Percentiles rank a stretch among this genome's conserved stretches.
phyloP scores from a whole-genome alignment of 768 basidiomycete genomes.

The Calvatia gigantea region DNA sequence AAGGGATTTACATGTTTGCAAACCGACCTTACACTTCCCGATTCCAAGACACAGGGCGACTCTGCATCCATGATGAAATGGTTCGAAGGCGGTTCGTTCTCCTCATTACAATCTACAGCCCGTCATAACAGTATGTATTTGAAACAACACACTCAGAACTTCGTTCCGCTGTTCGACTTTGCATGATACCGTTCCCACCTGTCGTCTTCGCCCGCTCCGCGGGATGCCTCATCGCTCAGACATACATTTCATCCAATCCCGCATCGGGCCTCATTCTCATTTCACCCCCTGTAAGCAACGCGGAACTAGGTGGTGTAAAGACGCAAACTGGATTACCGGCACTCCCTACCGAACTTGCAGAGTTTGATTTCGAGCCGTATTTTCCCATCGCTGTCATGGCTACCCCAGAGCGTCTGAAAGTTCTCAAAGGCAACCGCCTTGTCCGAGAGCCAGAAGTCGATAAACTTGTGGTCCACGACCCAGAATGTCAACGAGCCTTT shows the following conservation, averaged over 20 bases:
- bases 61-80: slow-evolving; percentile 8
- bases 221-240: slow-evolving; percentile 56
- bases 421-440: slow-evolving; percentile 38
- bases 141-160: slow-evolving; percentile 29
- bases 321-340: background rate
- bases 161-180: slow-evolving; percentile 35
- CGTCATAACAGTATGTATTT: background rate
- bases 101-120: background rate
- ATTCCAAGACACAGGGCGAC: slow-evolving; percentile 16
- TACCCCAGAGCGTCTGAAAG: slow-evolving; percentile 27
- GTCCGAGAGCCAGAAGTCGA: slow-evolving; percentile 35
- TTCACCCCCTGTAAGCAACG: slow-evolving; percentile 46
- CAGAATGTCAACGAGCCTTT: slow-evolving; percentile 36
- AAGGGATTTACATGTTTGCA: slow-evolving; percentile 49
- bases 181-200: slow-evolving; percentile 52
- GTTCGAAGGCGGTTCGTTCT: slow-evolving; percentile 19
- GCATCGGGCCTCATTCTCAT: slow-evolving; percentile 61
- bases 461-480: slow-evolving; percentile 26
- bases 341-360: slow-evolving; percentile 35
- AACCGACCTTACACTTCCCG: slow-evolving; percentile 28
- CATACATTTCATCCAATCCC: slow-evolving; percentile 67
- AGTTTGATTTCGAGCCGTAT: slow-evolving; percentile 59
- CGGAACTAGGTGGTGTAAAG: slow-evolving; percentile 22
- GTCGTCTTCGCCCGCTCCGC: slow-evolving; percentile 48
- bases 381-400: slow-evolving; percentile 59